Base-by-base conservation (phyloP, 169 alveolate genomes). In the Plasmodium vinckei region DNA sequence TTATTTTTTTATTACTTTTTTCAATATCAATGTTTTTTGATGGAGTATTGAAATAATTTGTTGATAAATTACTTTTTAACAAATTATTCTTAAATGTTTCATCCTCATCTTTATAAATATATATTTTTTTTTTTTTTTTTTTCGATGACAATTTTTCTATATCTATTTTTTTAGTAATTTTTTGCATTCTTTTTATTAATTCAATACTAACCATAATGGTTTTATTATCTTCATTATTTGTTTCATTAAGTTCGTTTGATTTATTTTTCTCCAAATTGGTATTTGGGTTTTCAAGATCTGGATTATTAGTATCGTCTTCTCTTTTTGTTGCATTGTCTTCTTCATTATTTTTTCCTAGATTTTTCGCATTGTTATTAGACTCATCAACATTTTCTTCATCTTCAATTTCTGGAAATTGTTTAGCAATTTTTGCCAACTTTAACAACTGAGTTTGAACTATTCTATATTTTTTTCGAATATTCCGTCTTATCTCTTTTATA, bases 381-480 rank as follows among this genome's bases (percentile, higher is more conserved):
- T 13, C 65, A 49, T 71, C 54, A 12, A 33, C 27, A 3, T 71
- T 21, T 19, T 21, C 15, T 3, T 21, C 25, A 6, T 19, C 65
- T 19, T 53, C 27, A 19, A 67, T 49, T 27, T 79, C 72, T 27
- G 89, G 89, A 42, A 79, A 67, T 33, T 79, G 59, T 25, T 79
- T 79, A 5, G 68, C 47, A 59, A 79, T 46, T 79, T 79, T 79
- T 19, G 53, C 56, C 68, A 79, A 39, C 25, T 79, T 79, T 47
- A 79, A 10, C 23, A 79, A 79, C 21, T 79, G 73, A 5, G 72
- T 79, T 27, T 82, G 77, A 44, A 79, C 82, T 12, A 79, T 79
- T 17, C 89, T 79, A 60, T 79, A 79, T 17, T 68, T 67, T 79
- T 67, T 79, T 68, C 89, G 13, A 25, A 79, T 67, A 42, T 21